Evolutionary conservation across 768 basidiomycete species (phyloP), one percentile per base, ranked within the genome.

Genomic region (Mycena albidolilacea): DNA sequence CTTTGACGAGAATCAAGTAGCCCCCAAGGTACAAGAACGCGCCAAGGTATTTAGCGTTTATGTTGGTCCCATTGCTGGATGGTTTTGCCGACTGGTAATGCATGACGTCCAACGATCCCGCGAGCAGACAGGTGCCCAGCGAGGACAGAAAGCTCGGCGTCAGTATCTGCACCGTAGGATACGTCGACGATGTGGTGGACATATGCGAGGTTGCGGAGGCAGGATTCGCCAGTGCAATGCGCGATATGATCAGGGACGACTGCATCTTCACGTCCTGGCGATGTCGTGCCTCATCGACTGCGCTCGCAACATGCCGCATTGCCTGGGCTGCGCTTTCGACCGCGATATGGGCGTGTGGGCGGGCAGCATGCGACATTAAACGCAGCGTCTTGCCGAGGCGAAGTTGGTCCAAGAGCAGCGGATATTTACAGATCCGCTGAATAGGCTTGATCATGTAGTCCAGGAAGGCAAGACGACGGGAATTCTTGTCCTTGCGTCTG

Each of bases 361-460:
- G 76, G 12, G 62, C 75, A 19, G 67, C 55, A 37, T 74, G 78
- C 37, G 78, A 76, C 57, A 79, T 75, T 14, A 77, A 73, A 48
- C 78, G 78, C 38, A 82, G 66, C 15, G 79, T 69, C 72, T 84
- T 84, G 15, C 82, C 78, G 5, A 84, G 80, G 62, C 82, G 81
- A 44, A 98, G 87, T 77, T 94, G 91, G 69, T 91, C 92, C 57
- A 99, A 89, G 10, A 99, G 87, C 63, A 99, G 88, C 19, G 97
- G 96, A 79, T 99, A 99, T 77, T 93, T 95, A 88, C 97, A 98
- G 62, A 99, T 93, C 63, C 97, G 87, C 82, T 99, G 97, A 17
- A 98, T 89, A n/a, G 97, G 97, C 82, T 96, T 96, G 84, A 99
- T 98, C 84, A 98, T 88, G 79, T 97, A 97, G 83, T 99, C 97